Conservation (phyloP, 495 filamentous ascomycete genomes). For the Friedmanniomyces simplex region DNA sequence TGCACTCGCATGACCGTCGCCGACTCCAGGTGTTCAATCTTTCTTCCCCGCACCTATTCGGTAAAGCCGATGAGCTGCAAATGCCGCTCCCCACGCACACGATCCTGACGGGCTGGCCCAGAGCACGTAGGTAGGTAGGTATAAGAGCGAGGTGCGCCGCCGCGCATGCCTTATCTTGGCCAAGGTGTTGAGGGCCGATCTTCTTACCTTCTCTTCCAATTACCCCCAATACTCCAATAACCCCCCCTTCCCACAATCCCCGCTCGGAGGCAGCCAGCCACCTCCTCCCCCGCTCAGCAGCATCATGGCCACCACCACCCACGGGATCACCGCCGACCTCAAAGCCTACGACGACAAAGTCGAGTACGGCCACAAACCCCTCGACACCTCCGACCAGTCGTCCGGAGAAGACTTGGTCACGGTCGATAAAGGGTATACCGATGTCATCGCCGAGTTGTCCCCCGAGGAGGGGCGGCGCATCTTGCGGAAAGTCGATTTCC, state of each 20-base stretch:
- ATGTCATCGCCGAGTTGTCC: conserved; percentile 1
- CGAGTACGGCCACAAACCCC: neutral
- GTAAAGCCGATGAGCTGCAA: neutral
- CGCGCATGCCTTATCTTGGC: neutral
- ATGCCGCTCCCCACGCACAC: neutral
- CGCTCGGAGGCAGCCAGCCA: neutral
- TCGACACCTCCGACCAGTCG: neutral
- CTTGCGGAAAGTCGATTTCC: conserved; percentile 14
- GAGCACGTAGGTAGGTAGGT: neutral
- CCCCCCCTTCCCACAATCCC: neutral
- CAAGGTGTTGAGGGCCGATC: neutral
- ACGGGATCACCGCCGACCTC: neutral
- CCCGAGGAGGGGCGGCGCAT: conserved; percentile 3
- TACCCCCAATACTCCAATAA: neutral
- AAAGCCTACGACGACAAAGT: neutral
- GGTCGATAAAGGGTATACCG: neutral
- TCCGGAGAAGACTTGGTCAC: conserved; percentile 24
- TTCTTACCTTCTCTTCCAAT: too few species aligned
- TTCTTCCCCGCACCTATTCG: neutral
- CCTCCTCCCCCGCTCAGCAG: neutral
- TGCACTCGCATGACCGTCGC: neutral
- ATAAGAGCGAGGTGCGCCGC: neutral
- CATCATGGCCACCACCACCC: neutral
- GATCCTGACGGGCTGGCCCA: too few species aligned
- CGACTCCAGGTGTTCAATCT: neutral